Conservation (phyloP, 345 rosid genomes). For the Sonneratia caseolaris region DNA sequence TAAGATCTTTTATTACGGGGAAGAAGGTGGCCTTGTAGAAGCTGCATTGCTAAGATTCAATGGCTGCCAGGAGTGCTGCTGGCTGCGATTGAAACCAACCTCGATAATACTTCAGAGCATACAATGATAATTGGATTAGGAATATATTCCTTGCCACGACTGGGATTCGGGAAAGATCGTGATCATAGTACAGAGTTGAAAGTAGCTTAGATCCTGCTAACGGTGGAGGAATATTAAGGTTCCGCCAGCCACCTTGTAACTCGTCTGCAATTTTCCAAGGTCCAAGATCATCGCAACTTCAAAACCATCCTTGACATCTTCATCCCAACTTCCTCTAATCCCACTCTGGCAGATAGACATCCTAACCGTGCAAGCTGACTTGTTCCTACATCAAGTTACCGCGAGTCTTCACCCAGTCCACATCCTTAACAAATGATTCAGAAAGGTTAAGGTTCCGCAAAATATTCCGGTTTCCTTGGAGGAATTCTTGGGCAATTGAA, state of each 20-base stretch:
- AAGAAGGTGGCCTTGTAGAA: too few relatives aligned
- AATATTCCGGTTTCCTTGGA: not conserved
- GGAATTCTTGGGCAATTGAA: too few relatives aligned
- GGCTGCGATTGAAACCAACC: not conserved
- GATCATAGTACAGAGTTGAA: not conserved
- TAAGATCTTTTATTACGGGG: too few relatives aligned
- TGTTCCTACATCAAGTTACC: not conserved
- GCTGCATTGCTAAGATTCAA: not conserved
- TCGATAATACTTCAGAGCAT: not conserved
- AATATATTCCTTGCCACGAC: conserved; percentile 1
- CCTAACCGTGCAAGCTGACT: not conserved
- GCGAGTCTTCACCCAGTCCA: not conserved
- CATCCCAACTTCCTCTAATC: not conserved
- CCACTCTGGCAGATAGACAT: not conserved
- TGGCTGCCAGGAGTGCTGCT: not conserved
- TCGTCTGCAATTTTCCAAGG: not conserved
- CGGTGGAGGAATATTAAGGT: conserved; percentile 1
- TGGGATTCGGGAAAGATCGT: not conserved
- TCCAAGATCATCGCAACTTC: not conserved
- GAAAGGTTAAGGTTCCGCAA: not conserved
- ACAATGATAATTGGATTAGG: not conserved
- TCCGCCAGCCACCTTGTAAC: not conserved
- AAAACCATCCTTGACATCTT: not conserved
- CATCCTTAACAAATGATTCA: too few relatives aligned
- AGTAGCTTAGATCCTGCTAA: not conserved